These are phyloP conservation scores for Penicillium sp. DNA, from an alignment of 2,329 filamentous ascomycete species.

Conservation along the genomic window DNA sequence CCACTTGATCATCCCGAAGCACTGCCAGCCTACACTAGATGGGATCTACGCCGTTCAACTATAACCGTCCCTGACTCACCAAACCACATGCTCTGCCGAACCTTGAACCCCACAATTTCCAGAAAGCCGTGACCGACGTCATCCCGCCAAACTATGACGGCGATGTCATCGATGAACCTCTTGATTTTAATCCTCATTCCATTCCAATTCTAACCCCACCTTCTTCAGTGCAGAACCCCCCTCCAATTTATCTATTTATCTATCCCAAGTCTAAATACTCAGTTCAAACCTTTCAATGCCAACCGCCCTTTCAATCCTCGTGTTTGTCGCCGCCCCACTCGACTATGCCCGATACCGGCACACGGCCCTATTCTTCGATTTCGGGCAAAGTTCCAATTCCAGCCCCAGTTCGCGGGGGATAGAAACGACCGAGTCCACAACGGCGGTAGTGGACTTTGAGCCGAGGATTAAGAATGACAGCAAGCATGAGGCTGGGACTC, in stretches of 20 bases:
- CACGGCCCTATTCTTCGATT: constrained; percentile 22
- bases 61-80: background rate
- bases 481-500: too few species aligned
- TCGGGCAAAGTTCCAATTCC: background rate
- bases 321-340: constrained; percentile 25
- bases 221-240: too few species aligned
- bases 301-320: constrained; percentile 22
- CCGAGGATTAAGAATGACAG: too few species aligned
- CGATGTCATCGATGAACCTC: background rate
- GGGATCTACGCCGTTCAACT: too few species aligned
- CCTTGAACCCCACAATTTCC: background rate
- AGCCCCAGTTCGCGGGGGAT: too few species aligned
- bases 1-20: too few species aligned
- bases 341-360: constrained; percentile 28
- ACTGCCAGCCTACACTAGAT: too few species aligned
- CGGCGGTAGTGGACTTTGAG: background rate
- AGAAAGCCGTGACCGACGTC: background rate
- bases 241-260: too few species aligned
- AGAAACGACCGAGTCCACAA: background rate
- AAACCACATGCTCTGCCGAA: background rate
- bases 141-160: background rate
- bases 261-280: too few species aligned
- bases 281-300: constrained; percentile 19
- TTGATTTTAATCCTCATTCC: too few species aligned
- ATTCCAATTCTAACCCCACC: background rate